Evolutionary conservation across 805 yeast species (phyloP), one percentile per base, ranked within the genome.

Genomic region (Candida golubevii): DNA sequence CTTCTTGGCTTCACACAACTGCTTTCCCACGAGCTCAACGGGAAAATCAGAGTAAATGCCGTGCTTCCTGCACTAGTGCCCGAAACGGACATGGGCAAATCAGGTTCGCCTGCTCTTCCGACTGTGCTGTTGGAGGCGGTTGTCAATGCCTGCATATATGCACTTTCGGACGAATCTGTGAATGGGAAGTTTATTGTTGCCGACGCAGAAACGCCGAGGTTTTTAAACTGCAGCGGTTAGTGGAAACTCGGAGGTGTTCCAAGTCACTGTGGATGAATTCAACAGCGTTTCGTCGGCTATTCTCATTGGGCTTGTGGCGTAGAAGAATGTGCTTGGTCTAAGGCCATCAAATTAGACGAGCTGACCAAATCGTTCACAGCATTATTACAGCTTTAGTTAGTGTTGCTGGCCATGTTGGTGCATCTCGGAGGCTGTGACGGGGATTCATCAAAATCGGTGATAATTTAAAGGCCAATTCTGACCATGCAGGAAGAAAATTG

Each of bases 1-100:
- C 55, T 88, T 3, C 63, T 76, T 38, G 83, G 83, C 3, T 79
- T 87, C 53, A 76, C 88, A 0, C 62, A 68, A 36, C 60, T 82
- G 0, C 58, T 85, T 30, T 84, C 90, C 0, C 53, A 60, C 0
- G 96, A 88, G 51, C 57, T 84, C 47, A 74, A 72, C 11, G 62
- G 78, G 0, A 69, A 69, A 8, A 71, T 88, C 2, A 61, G 87
- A 33, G 83, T 83, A 35, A 85, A 85, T 59, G 69, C 83, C 1
- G 60, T 88, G 1, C 60, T 81, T 14, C 93, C 95, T 0, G 91
- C 91, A 0, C 63, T 85, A 28, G 70, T 82, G 1, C 65, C 63
- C 6, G 84, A 77, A 26, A 87, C 96, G 0, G 85, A 77, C 4
- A 86, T 88, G 81, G 83, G 82, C 0, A 44, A 60, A 8, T 54